A percentile compares a stretch with the other conserved stretches of the same genome.
These are phyloP conservation scores for Chaetomium cochliodes DNA, from an alignment of 495 filamentous ascomycete genomes.

Conservation along the genomic window DNA sequence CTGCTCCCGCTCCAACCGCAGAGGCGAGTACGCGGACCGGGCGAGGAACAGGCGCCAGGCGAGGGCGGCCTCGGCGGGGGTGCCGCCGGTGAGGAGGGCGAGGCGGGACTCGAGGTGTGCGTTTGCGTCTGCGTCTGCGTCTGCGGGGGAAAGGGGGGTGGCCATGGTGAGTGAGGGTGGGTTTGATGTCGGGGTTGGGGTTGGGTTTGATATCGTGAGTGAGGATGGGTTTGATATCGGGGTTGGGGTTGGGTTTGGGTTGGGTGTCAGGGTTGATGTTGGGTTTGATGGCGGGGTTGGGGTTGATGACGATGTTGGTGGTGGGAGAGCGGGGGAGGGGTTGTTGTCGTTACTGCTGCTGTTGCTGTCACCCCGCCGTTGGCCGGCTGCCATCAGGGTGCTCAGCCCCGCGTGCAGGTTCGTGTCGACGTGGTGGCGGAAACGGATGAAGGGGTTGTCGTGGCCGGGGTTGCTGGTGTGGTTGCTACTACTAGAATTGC, in stretches of 20 bases:
- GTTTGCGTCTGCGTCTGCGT: not conserved
- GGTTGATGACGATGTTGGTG: not conserved
- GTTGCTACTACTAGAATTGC: too few relatives aligned
- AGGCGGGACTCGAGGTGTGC: slow-evolving; percentile 16
- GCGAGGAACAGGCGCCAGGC: slow-evolving; percentile 27
- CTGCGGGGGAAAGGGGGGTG: too few relatives aligned
- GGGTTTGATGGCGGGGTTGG: not conserved
- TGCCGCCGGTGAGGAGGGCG: slow-evolving; percentile 19
- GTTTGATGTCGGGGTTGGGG: not conserved
- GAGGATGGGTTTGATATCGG: not conserved
- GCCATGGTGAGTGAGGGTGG: not conserved
- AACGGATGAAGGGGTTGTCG: slow-evolving; percentile 42
- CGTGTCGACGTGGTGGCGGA: slow-evolving; percentile 45
- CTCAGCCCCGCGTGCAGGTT: slow-evolving; percentile 40
- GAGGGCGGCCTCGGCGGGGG: slow-evolving; percentile 1
- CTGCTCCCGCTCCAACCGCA: slow-evolving; percentile 31
- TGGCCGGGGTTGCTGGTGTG: slow-evolving; percentile 30
- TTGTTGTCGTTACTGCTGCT: not conserved
- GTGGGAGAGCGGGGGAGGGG: not conserved
- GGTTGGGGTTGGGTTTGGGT: not conserved
- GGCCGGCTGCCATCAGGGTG: slow-evolving; percentile 7
- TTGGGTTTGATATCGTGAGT: slow-evolving; percentile 2
- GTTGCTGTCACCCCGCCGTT: not conserved
- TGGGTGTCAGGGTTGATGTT: not conserved
- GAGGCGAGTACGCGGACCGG: slow-evolving; percentile 39